phyloP scores from a whole-genome alignment of 768 basidiomycete species.

The Gloeopeniophorella convolvens region DNA sequence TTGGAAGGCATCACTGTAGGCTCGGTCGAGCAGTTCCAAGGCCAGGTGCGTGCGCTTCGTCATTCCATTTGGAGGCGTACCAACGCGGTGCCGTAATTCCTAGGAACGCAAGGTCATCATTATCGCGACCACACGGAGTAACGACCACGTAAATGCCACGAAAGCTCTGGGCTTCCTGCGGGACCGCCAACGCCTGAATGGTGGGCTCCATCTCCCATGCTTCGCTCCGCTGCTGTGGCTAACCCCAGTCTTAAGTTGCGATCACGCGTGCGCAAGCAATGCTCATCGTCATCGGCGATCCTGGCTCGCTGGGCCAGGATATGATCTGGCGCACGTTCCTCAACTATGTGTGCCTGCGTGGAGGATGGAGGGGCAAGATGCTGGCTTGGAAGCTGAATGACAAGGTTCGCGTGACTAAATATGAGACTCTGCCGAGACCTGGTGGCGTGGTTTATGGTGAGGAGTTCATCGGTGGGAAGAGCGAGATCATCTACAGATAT shows the following conservation, averaged over 20 bases:
- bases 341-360: conserved; percentile 42
- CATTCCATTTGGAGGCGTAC: too few species aligned
- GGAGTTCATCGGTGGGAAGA: conserved; percentile 2
- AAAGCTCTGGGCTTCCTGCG: conserved; percentile 32
- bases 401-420: neutral
- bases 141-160: conserved; percentile 22
- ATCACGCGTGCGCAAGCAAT: conserved; percentile 61
- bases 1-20: conserved; percentile 28
- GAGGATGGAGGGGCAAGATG: conserved; percentile 47
- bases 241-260: conserved; percentile 38
- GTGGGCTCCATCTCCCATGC: conserved; percentile 19
- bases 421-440: neutral
- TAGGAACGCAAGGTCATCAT: conserved; percentile 35
- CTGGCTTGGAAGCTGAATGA: conserved; percentile 32
- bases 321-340: conserved; percentile 55
- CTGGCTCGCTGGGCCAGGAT: conserved; percentile 49
- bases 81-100: neutral
- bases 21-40: conserved; percentile 38
- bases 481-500: neutral
- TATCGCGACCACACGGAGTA: conserved; percentile 34
- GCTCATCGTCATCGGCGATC: conserved; percentile 57
- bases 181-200: conserved; percentile 34
- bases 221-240: neutral
- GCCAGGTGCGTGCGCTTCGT: conserved; percentile 27
- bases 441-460: neutral